Base-by-base conservation (phyloP, 1,139 yeast genomes). In the Debaryomycetaceae sp. region DNA sequence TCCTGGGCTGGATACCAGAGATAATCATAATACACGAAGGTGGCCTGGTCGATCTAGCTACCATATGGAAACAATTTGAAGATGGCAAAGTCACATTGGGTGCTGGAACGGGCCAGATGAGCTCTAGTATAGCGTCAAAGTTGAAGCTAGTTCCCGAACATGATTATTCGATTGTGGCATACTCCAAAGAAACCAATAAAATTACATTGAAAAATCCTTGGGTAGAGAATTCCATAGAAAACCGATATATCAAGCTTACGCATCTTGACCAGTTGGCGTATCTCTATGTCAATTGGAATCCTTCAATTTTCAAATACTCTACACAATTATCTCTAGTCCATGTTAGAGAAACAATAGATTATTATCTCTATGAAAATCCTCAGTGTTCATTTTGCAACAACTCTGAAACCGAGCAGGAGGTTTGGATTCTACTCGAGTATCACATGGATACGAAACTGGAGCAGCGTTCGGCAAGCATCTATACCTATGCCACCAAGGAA, bases 1-100 rank as follows among this genome's bases (percentile, higher is more conserved):
- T 89, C 6, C 72, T 82, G 4, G 90, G 91, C 0, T 89, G 88
- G 85, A 59, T 85, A 3, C 96, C 96, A 0, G 90, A 87, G 50
- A 78, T 81, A 35, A 53, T 77, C 6, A 57, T 78, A 2, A 55
- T 56, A 39, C 63, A 64, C 49, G 65, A 65, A 8, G 46, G 56
- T 39, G 41, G 67, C 13, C 65, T 66, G 1, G 40, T 42, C 2
- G 45, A 53, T 39, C 57, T 66, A 37, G 59, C 54, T 11, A 50
- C 51, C 0, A 62, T 74, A 7, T 73, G 77, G 76, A 55, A 62
- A 14, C 55, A 60, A 42, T 58, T 54, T 11, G 71, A 66, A 64
- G 55, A 51, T 2, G 75, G 75, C 2, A 53, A 66, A 6, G 55
- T 79, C 13, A 56, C 82, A 39, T 48, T 87, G 24, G 89, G 93